A percentile compares a stretch with the other conserved stretches of the same genome.
Evolutionary conservation across 2,329 filamentous ascomycete species (phyloP).

Genomic region (Ophiosphaerella korrae): DNA sequence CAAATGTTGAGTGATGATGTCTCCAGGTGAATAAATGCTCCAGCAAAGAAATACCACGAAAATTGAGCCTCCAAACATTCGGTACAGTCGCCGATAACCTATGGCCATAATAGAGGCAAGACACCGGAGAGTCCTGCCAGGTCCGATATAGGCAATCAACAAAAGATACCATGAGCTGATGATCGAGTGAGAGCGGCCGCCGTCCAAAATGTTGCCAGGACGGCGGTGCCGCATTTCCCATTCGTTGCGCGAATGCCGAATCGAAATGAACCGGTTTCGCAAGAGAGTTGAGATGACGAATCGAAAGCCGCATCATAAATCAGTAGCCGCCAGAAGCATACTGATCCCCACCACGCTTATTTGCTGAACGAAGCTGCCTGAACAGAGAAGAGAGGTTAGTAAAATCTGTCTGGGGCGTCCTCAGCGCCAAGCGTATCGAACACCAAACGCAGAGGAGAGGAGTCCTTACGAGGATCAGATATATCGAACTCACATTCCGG

Average conservation of each 20-base stretch:
- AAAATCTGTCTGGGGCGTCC: slow-evolving; percentile 59
- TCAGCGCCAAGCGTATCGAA: slow-evolving; percentile 74
- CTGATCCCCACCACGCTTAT: slow-evolving; percentile 57
- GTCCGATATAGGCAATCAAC: slow-evolving; percentile 41
- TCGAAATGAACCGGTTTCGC: slow-evolving; percentile 37
- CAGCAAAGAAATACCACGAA: slow-evolving; percentile 31
- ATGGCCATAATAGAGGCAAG: slow-evolving; percentile 31
- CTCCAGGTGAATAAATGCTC: slow-evolving; percentile 26
- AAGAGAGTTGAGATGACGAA: slow-evolving; percentile 50
- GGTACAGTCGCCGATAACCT: slow-evolving; percentile 34
- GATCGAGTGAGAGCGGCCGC: slow-evolving; percentile 44
- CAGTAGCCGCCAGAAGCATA: slow-evolving; percentile 56
- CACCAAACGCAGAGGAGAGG: slow-evolving; percentile 84
- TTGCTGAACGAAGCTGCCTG: slow-evolving; percentile 60
- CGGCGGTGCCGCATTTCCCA: slow-evolving; percentile 54
- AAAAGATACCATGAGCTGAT: slow-evolving; percentile 45
- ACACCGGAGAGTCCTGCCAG: slow-evolving; percentile 37
- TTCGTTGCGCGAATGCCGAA: slow-evolving; percentile 40
- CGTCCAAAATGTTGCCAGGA: slow-evolving; percentile 46
- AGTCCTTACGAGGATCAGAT: slow-evolving; percentile 85
- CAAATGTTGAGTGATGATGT: slow-evolving; percentile 24
- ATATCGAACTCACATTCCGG: slow-evolving; percentile 93
- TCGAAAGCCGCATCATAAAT: slow-evolving; percentile 49
- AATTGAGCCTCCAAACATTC: slow-evolving; percentile 38
- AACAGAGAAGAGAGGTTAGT: slow-evolving; percentile 51